Conservation (phyloP, 306 rosid genomes). For the Inga leiocalycina region DNA sequence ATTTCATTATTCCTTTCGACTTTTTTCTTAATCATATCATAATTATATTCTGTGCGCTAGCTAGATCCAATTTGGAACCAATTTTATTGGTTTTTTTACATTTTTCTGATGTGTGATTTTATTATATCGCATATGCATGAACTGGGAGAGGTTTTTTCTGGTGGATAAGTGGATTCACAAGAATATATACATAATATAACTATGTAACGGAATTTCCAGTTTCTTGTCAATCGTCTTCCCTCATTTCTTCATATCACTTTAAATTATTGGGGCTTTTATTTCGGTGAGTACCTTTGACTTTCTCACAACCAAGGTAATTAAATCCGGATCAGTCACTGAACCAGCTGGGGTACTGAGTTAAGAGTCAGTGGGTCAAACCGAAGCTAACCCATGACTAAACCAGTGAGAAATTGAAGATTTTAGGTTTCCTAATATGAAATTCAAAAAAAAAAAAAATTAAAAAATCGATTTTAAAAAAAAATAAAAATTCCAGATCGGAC, state of each 20-base stretch:
- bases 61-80: constrained; percentile 46
- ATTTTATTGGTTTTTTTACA: not conserved
- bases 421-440: no score
- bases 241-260: not conserved
- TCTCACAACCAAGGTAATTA: not conserved
- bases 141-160: constrained; percentile 16
- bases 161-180: constrained; percentile 39
- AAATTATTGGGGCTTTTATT: constrained; percentile 25
- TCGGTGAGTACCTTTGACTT: constrained; percentile 30
- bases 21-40: constrained; percentile 4
- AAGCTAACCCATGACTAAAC: no score
- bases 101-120: not conserved
- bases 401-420: no score
- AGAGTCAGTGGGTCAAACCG: no score
- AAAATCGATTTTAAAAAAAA: no score
- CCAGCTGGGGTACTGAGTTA: no score
- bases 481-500: no score
- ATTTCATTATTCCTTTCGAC: constrained; percentile 31
- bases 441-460: no score
- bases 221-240: constrained; percentile 26
- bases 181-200: constrained; percentile 32
- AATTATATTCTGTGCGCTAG: constrained; percentile 30
- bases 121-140: constrained; percentile 28
- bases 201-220: constrained; percentile 45
- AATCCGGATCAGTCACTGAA: no score